Evolutionary conservation across 2,329 filamentous ascomycete species (phyloP).

Genomic region (Nemania sp.): DNA sequence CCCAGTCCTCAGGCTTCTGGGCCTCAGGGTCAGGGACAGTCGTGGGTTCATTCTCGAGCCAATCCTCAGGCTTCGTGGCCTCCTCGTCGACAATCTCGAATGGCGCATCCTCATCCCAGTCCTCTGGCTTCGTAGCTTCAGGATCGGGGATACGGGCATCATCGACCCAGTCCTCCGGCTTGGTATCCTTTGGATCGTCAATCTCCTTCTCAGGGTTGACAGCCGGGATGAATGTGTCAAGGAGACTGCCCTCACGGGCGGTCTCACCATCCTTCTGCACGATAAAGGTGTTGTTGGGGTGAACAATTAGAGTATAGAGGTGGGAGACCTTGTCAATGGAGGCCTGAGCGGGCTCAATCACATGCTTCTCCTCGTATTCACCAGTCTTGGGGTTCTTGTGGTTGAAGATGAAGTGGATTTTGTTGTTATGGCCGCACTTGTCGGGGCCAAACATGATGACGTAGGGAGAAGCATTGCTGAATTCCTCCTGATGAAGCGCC

Average conservation of each 20-base stretch:
- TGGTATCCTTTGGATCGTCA: slow-evolving; percentile 88
- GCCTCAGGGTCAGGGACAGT: slow-evolving; percentile 91
- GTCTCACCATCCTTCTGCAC: slow-evolving; percentile 90
- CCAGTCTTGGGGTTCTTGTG: slow-evolving; percentile 99
- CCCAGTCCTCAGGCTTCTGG: slow-evolving; percentile 98
- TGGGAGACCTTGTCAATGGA: slow-evolving; percentile 89
- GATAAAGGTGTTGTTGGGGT: slow-evolving; percentile 93
- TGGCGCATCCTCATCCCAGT: slow-evolving; percentile 98
- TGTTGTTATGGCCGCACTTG: slow-evolving; percentile 99
- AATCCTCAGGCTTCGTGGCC: slow-evolving; percentile 89
- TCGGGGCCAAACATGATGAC: slow-evolving; percentile 99
- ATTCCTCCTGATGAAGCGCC: slow-evolving; percentile 95
- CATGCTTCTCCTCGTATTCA: slow-evolving; percentile 99
- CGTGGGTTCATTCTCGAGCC: slow-evolving; percentile 87
- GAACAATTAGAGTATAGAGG: slow-evolving; percentile 95
- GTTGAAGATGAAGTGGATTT: slow-evolving; percentile 98
- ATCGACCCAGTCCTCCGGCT: slow-evolving; percentile 96
- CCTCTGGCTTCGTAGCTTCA: slow-evolving; percentile 92
- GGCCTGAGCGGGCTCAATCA: slow-evolving; percentile 80
- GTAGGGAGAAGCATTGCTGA: slow-evolving; percentile 95
- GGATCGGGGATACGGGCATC: slow-evolving; percentile 89
- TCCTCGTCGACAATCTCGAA: slow-evolving; percentile 95
- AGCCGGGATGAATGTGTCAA: slow-evolving; percentile 91
- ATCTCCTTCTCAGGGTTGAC: slow-evolving; percentile 96
- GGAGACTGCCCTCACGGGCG: slow-evolving; percentile 85